phyloP scores from a whole-genome alignment of 352 stramenopile species.

The Globisporangium barbulae region DNA sequence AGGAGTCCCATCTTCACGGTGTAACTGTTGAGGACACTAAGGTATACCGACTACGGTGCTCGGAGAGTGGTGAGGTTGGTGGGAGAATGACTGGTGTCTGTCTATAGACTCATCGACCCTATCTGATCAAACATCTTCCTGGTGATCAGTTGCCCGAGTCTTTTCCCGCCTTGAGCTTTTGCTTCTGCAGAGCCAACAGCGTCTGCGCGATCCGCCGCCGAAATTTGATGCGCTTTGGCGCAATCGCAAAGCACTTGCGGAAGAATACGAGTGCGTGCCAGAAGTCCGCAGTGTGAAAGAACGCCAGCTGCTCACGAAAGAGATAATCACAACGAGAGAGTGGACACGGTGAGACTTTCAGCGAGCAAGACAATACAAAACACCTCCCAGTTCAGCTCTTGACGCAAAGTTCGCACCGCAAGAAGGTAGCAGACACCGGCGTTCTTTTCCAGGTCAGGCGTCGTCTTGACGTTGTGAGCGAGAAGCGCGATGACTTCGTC shows the following conservation, averaged over 20 bases:
- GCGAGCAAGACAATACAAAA: not conserved
- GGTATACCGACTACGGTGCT: too few species aligned
- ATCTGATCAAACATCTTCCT: too few species aligned
- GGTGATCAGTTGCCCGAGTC: not conserved
- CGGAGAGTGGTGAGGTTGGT: too few species aligned
- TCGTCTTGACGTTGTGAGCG: not conserved
- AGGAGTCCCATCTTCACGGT: too few species aligned
- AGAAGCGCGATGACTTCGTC: constrained; percentile 27
- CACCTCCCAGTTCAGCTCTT: not conserved
- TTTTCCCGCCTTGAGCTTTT: not conserved
- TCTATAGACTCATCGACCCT: too few species aligned
- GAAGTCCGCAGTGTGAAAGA: constrained; percentile 24
- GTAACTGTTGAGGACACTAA: too few species aligned
- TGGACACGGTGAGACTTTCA: not conserved
- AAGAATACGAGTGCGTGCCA: constrained; percentile 51
- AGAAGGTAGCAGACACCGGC: constrained; percentile 40
- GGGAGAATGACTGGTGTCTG: too few species aligned
- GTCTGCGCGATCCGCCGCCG: constrained; percentile 44
- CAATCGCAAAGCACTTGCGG: constrained; percentile 34
- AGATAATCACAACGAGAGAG: not conserved
- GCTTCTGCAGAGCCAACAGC: constrained; percentile 35
- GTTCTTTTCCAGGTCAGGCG: constrained; percentile 10
- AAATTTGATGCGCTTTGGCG: constrained; percentile 44
- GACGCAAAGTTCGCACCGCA: constrained; percentile 28
- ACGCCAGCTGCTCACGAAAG: constrained; percentile 33